Evolutionary conservation across 345 rosid genomes (phyloP).

Genomic region (Eucalyptus urophylla): DNA sequence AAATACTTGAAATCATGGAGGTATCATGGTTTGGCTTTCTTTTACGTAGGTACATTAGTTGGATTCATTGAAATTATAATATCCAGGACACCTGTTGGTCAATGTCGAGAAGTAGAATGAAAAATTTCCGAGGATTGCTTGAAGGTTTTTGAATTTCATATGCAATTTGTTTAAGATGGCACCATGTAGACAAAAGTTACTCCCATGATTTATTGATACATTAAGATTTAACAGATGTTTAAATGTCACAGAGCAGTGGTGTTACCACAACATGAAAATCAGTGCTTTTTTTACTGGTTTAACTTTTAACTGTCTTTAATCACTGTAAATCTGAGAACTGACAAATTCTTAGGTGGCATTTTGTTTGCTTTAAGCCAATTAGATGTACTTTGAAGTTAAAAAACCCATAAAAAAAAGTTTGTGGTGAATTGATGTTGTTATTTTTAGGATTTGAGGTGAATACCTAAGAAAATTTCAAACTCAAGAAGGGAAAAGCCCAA

Average conservation of each 20-base stretch:
- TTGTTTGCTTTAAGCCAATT: neutral
- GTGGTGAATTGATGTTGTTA: neutral
- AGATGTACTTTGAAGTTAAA: neutral
- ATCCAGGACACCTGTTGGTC: neutral
- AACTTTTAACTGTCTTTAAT: neutral
- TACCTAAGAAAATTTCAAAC: neutral
- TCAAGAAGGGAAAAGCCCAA: neutral
- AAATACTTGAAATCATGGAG: neutral
- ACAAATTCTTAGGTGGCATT: too few species aligned
- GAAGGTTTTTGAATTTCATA: neutral
- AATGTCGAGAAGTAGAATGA: neutral
- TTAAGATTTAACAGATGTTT: neutral
- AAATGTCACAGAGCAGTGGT: neutral
- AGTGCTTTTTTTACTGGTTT: neutral
- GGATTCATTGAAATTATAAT: neutral
- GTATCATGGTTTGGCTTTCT: neutral
- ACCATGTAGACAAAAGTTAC: neutral
- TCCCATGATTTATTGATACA: neutral
- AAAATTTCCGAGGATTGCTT: neutral
- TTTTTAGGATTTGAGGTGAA: neutral
- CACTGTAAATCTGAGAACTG: neutral
- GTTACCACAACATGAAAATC: neutral
- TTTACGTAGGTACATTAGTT: neutral
- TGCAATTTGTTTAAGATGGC: neutral
- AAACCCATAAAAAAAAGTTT: neutral